These are phyloP conservation scores for Nemania diffusa DNA, from an alignment of 2,329 filamentous ascomycete genomes.

Conservation along the genomic window DNA sequence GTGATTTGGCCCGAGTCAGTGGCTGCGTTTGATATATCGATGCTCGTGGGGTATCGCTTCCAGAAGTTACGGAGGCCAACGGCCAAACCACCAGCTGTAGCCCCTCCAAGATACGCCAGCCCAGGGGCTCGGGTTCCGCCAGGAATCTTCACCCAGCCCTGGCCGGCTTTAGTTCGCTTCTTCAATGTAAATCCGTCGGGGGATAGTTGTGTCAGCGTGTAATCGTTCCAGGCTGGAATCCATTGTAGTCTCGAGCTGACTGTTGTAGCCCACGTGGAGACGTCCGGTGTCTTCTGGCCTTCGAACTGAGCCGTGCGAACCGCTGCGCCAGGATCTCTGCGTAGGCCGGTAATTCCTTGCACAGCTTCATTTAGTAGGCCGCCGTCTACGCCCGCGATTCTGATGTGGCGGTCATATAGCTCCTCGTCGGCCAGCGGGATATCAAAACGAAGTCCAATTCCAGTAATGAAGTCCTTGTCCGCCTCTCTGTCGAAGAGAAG, in stretches of 20 bases:
- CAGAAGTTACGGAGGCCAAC: conserved; percentile 70
- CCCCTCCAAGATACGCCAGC: conserved; percentile 67
- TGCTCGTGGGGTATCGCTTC: conserved; percentile 69
- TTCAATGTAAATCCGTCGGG: conserved; percentile 69
- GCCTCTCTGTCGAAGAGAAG: conserved; percentile 65
- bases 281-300: conserved; percentile 56
- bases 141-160: conserved; percentile 67
- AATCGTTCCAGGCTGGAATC: conserved; percentile 69
- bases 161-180: conserved; percentile 68
- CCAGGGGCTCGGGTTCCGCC: conserved; percentile 66
- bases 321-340: conserved; percentile 61
- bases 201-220: conserved; percentile 65
- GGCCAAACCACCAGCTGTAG: conserved; percentile 66
- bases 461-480: conserved; percentile 62
- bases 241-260: conserved; percentile 61
- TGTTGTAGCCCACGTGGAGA: conserved; percentile 58
- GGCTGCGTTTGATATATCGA: conserved; percentile 65
- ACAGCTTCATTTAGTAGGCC: conserved; percentile 68
- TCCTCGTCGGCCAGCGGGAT: conserved; percentile 64
- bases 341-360: conserved; percentile 68
- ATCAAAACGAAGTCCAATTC: conserved; percentile 64
- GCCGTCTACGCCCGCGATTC: conserved; percentile 64
- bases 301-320: conserved; percentile 63
- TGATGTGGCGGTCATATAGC: conserved; percentile 67
- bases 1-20: conserved; percentile 63